Base-by-base conservation (phyloP, 2,329 filamentous ascomycete genomes). In the Gnomoniopsis sp. region DNA sequence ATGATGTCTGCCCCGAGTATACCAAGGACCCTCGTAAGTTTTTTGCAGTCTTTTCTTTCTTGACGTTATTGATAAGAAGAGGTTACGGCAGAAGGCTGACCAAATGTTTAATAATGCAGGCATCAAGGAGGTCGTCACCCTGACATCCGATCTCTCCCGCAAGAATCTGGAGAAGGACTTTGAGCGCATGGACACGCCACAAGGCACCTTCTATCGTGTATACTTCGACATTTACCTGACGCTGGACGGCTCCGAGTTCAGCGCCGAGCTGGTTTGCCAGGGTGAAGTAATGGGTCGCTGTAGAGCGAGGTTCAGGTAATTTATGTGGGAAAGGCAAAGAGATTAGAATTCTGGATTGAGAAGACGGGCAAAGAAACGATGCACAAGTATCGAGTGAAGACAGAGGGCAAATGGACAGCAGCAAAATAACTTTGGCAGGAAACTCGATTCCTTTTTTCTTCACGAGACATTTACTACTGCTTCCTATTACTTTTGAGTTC, bases 101-200 rank as follows among this genome's bases (percentile, higher is more conserved):
- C 3, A 11, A 19, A 4, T 43, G 15, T 22, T 26, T 14, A n/a
- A 21, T 14, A n/a, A 21, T 30, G 63, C 66, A 97, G 93, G 93
- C 66, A 98, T 98, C 84, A 98, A 98, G 84, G 95, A 98, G 76
- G 92, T 98, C 58, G 95, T 98, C 64, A 99, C 95, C 1, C 87
- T 99, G 53, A 98, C 95, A 2, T 98, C 93, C 2, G 95, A 99
- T 72, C 82, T 99, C 58, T 97, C 93, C 51, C 89, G 93, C 68
- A 99, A 98, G 83, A 98, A 98, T 72, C 87, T 99, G 14, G 95
- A 99, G 75, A 98, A 97, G 77, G 95, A 99, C 74, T 99, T 99
- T 70, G 95, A 99, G 77, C 88, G 95, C 71, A 98, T 98, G 95
- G 95, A 98, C 73, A 98, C 95, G 1, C 93, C 95, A 6, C 93